Evolutionary conservation across 352 stramenopile genomes (phyloP), one percentile per base, ranked within the genome.

Genomic region (Phytophthora citrophthora): DNA sequence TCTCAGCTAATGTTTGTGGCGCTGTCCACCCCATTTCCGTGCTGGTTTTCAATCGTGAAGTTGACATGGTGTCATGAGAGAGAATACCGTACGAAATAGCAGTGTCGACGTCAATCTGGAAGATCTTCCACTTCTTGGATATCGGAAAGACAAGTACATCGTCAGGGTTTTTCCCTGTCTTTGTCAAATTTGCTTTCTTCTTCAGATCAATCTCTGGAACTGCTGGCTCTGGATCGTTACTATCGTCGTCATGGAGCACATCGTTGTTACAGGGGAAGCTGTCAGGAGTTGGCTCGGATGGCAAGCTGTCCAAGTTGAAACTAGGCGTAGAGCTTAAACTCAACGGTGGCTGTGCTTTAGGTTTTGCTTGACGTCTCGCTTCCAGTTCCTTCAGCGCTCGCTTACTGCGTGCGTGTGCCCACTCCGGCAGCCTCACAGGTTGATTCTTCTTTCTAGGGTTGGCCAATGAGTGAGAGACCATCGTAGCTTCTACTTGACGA

Each of bases 391-490:
- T 74, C 0, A 93, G 56, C 18, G 85, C 85, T 7, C 82, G 72
- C 46, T 93, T 93, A 56, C 81, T 91, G 27, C 85, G 68, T 23
- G 76, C 71, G 40, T 86, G 81, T 1, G 85, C 85, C 85, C 85
- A 93, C 11, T 76, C 52, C 1, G 85, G 82, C 9, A 89, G 44
- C 13, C 65, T 66, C 12, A 75, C 69, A 2, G 65, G 66, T 40
- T 62, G 67, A 12, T 74, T 84, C 20, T 59, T 9, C n/a, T 11
- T 34, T 5, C 26, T 40, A 23, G 47, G 54, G n/a, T 50, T 31
- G 34, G 53, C 38, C 16, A 68, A 49, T 15, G 57, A 51, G 29
- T 70, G 65, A 2, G 40, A 48, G 9, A 50, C 39, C 5, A 56
- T 54, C 12, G 48, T 51, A 7, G 26, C 45, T 50, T 66, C 18